These are phyloP conservation scores for Fusarium buharicum DNA, from an alignment of 2,329 filamentous ascomycete species.

Conservation along the genomic window DNA sequence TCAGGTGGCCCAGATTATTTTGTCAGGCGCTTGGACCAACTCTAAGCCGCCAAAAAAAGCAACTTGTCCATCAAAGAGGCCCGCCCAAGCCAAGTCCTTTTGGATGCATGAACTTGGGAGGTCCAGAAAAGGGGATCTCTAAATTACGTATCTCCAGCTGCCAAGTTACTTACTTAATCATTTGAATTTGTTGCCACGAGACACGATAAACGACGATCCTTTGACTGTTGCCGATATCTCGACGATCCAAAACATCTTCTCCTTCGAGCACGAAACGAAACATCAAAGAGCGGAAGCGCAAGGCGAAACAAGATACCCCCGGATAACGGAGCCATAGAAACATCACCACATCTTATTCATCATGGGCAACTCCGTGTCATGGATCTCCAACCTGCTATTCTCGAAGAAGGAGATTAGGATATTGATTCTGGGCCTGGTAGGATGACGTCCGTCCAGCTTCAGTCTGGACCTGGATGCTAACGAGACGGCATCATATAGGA, in stretches of 20 bases:
- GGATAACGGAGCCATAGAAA: conserved; percentile 12
- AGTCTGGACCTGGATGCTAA: conserved; percentile 35
- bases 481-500: conserved; percentile 67
- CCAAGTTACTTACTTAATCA: conserved; percentile 39
- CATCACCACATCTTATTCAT: conserved; percentile 47
- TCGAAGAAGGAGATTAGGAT: conserved; percentile 98
- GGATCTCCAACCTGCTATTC: conserved; percentile 80
- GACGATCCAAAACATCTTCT: conserved; percentile 14
- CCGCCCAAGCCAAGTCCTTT: conserved; percentile 30
- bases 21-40: conserved; percentile 47
- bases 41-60: conserved; percentile 41
- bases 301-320: conserved; percentile 14
- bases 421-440: conserved; percentile 90
- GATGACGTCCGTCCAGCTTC: conserved; percentile 34
- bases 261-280: conserved; percentile 17
- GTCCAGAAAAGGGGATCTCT: conserved; percentile 48
- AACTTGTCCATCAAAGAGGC: conserved; percentile 42
- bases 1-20: conserved; percentile 38
- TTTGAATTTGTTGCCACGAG: conserved; percentile 37
- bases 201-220: conserved; percentile 33
- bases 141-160: conserved; percentile 23
- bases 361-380: conserved; percentile 74
- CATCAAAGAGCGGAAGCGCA: conserved; percentile 4
- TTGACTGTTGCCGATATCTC: neutral
- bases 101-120: conserved; percentile 41